These are phyloP conservation scores for Xylaria palmicola DNA, from an alignment of 495 filamentous ascomycete species.

Conservation along the genomic window DNA sequence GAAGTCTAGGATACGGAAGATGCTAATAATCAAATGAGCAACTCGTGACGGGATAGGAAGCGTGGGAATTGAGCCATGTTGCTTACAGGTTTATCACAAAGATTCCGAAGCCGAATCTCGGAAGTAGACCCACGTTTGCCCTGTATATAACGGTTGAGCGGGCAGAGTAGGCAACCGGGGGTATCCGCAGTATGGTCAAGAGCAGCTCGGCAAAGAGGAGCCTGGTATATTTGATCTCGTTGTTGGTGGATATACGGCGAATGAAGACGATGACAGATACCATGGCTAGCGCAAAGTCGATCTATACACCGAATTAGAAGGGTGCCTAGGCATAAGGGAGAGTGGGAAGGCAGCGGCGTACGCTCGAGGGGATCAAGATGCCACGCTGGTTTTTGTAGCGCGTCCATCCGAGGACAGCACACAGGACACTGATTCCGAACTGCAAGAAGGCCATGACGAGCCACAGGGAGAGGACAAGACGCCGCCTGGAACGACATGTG, in stretches of 20 bases:
- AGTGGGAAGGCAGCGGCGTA: conserved; percentile 13
- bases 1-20: conserved; percentile 31
- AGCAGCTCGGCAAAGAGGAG: conserved; percentile 27
- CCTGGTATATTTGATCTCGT: conserved; percentile 28
- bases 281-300: conserved; percentile 32
- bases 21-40: conserved; percentile 11
- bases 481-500: conserved; percentile 27
- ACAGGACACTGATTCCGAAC: conserved; percentile 31
- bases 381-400: conserved; percentile 24
- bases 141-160: conserved; percentile 27
- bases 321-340: conserved; percentile 5
- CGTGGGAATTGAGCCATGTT: neutral
- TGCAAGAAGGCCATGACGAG: conserved; percentile 32
- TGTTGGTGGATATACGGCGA: conserved; percentile 25
- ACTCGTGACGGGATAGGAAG: neutral
- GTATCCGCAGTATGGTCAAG: conserved; percentile 32
- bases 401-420: conserved; percentile 31
- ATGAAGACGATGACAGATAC: conserved; percentile 27
- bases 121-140: conserved; percentile 20
- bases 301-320: conserved; percentile 19
- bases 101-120: conserved; percentile 30
- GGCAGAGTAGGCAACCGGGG: conserved; percentile 32
- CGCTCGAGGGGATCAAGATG: conserved; percentile 30
- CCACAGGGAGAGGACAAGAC: conserved; percentile 28
- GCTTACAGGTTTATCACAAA: conserved; percentile 37